Evolutionary conservation across 257 asterid species (phyloP), one percentile per base, ranked within the genome.

Genomic region (Phtheirospermum japonicum): DNA sequence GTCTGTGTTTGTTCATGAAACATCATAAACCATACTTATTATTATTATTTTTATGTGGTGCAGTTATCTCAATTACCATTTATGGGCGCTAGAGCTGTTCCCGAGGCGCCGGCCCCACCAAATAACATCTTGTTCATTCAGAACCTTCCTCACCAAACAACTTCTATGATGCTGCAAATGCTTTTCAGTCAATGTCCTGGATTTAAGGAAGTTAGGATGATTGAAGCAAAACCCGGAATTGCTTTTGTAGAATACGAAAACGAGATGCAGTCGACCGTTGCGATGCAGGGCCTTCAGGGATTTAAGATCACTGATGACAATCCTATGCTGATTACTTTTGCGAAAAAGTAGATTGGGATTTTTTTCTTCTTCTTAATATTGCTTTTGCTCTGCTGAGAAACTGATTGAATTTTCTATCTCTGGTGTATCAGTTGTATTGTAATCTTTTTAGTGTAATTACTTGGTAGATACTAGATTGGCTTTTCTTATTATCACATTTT

Each of bases 81-180:
- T 57, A 67, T 72, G 84, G 89, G 96, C 32, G 87, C 66, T 49
- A 87, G 85, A 77, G 75, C 86, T 7, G 79, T 70, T 1, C 94
- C 94, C 0, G 99, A 87, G 73, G 97, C 74, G 5, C 99, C 99
- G 50, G 97, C 96, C 60, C 99, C 97, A 17, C 99, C 99, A 61
- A 93, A 93, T 52, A 89, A 75, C 81, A 89, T 92, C 61, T 59
- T 92, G 69, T 86, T 92, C 69, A 51, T 89, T 76, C 97, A 93
- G 76, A 93, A 83, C 68, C 94, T 93, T 53, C 97, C 97, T 46
- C 99, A 87, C 66, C 95, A 89, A 74, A 76, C 99, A 55, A 93
- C 94, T 19, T 78, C 97, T 14, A 84, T 93, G 88, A 89, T 87
- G 97, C 85, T 93, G 60, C 99, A 93, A 74, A 89, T 93, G 99